Conservation (phyloP, 2,329 filamentous ascomycete species). For the Fusarium scirpi region DNA sequence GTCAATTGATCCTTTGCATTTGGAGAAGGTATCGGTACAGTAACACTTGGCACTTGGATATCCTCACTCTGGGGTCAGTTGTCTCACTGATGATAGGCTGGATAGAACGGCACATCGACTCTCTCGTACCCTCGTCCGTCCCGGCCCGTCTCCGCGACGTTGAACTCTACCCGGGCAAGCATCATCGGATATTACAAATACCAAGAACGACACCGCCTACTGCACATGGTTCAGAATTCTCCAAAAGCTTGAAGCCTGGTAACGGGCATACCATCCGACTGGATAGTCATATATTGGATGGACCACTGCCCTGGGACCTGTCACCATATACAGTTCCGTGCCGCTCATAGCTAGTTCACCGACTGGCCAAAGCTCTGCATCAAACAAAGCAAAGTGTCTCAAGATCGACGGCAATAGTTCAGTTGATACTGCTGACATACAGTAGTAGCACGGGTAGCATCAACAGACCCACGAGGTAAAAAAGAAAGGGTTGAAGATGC, state of each 20-base stretch:
- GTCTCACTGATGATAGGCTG: neutral
- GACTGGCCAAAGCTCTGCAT: slow-evolving; percentile 4
- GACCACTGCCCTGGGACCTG: neutral
- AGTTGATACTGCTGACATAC: neutral
- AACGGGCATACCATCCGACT: slow-evolving; percentile 7
- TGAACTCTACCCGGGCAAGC: neutral
- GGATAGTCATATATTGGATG: slow-evolving; percentile 6
- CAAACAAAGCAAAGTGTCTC: slow-evolving; percentile 7
- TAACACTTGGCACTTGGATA: neutral
- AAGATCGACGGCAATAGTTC: slow-evolving; percentile 3
- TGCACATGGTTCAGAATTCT: neutral
- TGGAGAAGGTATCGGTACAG: neutral
- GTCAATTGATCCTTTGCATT: slow-evolving; percentile 30
- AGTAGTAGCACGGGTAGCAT: slow-evolving; percentile 26
- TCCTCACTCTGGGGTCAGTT: slow-evolving; percentile 2
- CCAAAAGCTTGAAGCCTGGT: neutral
- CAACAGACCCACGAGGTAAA: slow-evolving; percentile 2
- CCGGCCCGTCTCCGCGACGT: slow-evolving; percentile 6
- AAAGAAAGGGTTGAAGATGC: slow-evolving; percentile 21
- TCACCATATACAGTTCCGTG: neutral
- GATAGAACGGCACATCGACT: neutral
- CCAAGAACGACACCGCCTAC: neutral
- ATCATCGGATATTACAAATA: neutral
- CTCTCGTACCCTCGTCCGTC: neutral
- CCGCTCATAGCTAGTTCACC: neutral